Evolutionary conservation across 108 stramenopile genomes (phyloP).

Genomic region (Mediolabrus comicus): DNA sequence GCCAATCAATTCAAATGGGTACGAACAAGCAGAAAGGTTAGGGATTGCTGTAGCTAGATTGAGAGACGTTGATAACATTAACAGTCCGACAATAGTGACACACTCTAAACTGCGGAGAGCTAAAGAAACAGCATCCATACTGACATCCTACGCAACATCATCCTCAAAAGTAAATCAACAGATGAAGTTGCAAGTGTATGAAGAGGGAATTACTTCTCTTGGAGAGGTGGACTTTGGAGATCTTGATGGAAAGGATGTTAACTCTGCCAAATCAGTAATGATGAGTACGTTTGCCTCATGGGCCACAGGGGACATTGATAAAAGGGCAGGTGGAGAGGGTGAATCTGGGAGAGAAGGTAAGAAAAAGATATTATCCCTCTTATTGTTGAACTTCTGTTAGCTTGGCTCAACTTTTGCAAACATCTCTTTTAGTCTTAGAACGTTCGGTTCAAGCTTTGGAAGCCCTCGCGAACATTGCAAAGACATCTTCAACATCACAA

Average conservation of each 20-base stretch:
- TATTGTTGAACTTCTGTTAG: not conserved
- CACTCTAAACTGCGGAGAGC: constrained; percentile 60
- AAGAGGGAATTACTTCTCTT: constrained; percentile 39
- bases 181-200: constrained; percentile 8
- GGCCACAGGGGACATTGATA: constrained; percentile 65
- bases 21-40: constrained; percentile 45
- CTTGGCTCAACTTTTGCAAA: not conserved
- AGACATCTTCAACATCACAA: constrained; percentile 14
- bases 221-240: constrained; percentile 80
- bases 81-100: constrained; percentile 36
- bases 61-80: not conserved
- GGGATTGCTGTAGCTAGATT: constrained; percentile 53
- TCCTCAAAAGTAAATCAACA: not conserved
- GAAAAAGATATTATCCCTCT: constrained; percentile 1
- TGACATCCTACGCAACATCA: constrained; percentile 19
- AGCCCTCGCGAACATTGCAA: constrained; percentile 23
- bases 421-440: not conserved
- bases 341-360: constrained; percentile 71
- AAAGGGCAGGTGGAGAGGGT: constrained; percentile 51
- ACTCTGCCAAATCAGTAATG: constrained; percentile 46
- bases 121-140: constrained; percentile 58
- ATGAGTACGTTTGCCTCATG: constrained; percentile 59
- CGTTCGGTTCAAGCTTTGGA: constrained; percentile 28
- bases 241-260: constrained; percentile 61
- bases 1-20: constrained; percentile 60